A percentile compares a stretch with the other conserved stretches of the same genome.
Conservation (phyloP, 192 early-diverging fungal genomes). For the Coemansia sp. region DNA sequence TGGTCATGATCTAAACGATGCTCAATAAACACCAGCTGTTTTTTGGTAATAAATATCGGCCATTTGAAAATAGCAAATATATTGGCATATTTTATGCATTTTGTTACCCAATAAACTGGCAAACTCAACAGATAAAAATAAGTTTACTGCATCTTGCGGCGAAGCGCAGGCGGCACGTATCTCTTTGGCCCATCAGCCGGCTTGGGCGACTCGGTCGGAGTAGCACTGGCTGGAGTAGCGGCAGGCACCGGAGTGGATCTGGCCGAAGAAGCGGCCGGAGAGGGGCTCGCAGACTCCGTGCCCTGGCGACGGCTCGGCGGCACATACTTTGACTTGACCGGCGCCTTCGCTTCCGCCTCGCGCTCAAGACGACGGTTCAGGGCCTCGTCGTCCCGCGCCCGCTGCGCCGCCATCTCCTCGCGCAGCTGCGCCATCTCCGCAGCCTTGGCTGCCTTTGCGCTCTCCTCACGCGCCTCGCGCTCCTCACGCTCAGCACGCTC, state of each 20-base stretch:
- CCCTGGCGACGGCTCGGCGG: slow-evolving; percentile 37
- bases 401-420: slow-evolving; percentile 49
- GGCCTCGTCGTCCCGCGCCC: slow-evolving; percentile 45
- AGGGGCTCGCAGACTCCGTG: slow-evolving; percentile 7
- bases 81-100: too few species aligned
- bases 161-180: slow-evolving; percentile 6
- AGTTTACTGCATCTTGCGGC: not conserved
- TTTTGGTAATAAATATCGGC: too few species aligned
- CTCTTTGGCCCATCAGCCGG: not conserved
- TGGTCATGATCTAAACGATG: slow-evolving; percentile 55
- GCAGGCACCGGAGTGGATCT: too few species aligned
- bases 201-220: not conserved
- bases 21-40: too few species aligned
- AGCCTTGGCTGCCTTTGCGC: slow-evolving; percentile 37
- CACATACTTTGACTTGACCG: slow-evolving; percentile 32
- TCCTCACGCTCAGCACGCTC: slow-evolving; percentile 56
- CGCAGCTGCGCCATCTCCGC: slow-evolving; percentile 44
- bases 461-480: slow-evolving; percentile 34
- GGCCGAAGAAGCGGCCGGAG: not conserved
- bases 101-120: too few species aligned
- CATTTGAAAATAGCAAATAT: too few species aligned
- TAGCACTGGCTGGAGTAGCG: too few species aligned
- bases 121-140: not conserved
- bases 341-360: slow-evolving; percentile 20
- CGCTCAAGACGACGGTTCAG: slow-evolving; percentile 53